phyloP scores from a whole-genome alignment of 2,329 filamentous ascomycete genomes.

The Colletotrichum horii region DNA sequence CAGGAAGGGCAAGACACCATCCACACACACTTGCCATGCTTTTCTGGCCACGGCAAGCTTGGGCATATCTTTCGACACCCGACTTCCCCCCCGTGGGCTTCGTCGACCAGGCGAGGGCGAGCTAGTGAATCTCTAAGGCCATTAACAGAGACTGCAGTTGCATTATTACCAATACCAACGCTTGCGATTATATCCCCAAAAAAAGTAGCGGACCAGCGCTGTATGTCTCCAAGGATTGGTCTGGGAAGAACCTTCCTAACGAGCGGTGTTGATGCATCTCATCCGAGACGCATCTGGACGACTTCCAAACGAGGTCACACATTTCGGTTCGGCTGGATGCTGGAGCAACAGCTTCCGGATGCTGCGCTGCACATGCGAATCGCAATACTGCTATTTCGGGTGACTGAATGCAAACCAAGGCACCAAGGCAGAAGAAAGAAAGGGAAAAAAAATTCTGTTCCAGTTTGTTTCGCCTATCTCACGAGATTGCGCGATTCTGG shows the following conservation, averaged over 20 bases:
- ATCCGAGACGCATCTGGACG: neutral
- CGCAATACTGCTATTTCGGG: neutral
- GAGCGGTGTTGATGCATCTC: neutral
- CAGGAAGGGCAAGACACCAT: neutral
- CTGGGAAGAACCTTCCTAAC: neutral
- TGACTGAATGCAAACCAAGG: neutral
- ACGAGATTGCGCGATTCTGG: constrained; percentile 9
- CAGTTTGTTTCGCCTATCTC: neutral
- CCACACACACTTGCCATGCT: neutral
- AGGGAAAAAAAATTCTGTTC: neutral
- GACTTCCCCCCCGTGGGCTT: neutral
- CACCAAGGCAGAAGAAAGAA: neutral
- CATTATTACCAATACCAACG: neutral
- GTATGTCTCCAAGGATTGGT: neutral
- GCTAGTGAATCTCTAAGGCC: neutral
- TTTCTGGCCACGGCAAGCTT: neutral
- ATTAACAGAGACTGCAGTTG: neutral
- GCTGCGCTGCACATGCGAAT: neutral
- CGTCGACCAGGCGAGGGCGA: neutral
- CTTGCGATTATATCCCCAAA: too few species aligned
- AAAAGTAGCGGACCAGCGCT: neutral
- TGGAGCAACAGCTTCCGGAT: constrained; percentile 1
- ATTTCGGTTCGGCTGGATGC: neutral
- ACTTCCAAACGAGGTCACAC: neutral
- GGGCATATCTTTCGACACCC: neutral